Conservation (phyloP, 192 early-diverging fungal genomes). For the Chytriomyces confervae region DNA sequence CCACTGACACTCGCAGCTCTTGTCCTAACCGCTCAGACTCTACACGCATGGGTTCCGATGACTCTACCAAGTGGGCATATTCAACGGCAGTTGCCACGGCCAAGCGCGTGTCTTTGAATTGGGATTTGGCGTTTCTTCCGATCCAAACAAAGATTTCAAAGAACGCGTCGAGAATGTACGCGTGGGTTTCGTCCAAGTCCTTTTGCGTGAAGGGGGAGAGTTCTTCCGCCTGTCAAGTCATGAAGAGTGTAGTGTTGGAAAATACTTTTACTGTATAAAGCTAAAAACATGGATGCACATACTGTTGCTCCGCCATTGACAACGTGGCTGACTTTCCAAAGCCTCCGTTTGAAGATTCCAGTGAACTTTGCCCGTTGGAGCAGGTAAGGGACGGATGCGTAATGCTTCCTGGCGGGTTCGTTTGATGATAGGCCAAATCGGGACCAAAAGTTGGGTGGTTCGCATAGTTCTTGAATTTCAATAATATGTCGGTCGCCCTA, state of each 20-base stretch:
- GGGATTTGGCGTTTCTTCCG: conserved; percentile 23
- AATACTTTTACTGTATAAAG: conserved; percentile 8
- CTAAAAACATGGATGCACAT: not conserved
- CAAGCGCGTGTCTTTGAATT: conserved; percentile 32
- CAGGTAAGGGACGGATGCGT: conserved; percentile 34
- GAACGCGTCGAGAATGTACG: conserved; percentile 48
- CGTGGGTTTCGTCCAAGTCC: conserved; percentile 30
- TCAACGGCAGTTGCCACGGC: conserved; percentile 43
- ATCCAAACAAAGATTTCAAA: conserved; percentile 49
- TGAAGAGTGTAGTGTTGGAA: not conserved
- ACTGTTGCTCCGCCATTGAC: conserved; percentile 46
- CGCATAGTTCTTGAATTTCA: conserved; percentile 30
- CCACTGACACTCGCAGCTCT: conserved; percentile 17
- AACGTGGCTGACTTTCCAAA: conserved; percentile 46
- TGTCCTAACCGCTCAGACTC: not conserved
- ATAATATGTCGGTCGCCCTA: not conserved
- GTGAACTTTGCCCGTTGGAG: conserved; percentile 26
- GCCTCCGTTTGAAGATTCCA: conserved; percentile 22
- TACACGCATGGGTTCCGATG: not conserved
- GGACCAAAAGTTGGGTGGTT: conserved; percentile 37
- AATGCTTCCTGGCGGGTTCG: not conserved
- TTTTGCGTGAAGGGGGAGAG: conserved; percentile 39
- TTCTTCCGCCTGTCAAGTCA: conserved; percentile 32
- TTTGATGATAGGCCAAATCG: conserved; percentile 11
- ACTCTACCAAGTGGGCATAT: conserved; percentile 29